Base-by-base conservation (phyloP, 768 basidiomycete genomes). In the Clavaria fumosa region DNA sequence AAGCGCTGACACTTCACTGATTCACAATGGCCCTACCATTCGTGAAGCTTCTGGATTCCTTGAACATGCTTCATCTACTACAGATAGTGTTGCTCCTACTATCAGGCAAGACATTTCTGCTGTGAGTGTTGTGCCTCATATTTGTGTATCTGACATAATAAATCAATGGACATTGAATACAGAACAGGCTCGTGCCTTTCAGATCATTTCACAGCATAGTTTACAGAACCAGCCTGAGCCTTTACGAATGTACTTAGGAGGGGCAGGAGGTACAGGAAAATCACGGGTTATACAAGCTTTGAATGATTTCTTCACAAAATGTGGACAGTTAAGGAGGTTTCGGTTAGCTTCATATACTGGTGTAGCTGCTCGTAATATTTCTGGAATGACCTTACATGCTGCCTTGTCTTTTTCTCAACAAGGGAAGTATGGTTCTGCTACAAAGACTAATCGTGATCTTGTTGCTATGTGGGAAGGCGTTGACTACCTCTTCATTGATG, bases 191-290 rank as follows among this genome's bases (percentile, higher is more conserved):
- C 37, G 39, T 6, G 61, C 58, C 11, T 61, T 63, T 26, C 10
- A 37, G 5, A 50, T 60, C 5, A 49, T 66, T 6, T 44, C 48
- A 5, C 26, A 51, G 0, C 59, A 63, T 31, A 46, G 43, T 22
- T 10, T 46, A 4, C 18, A 40, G 5, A 19, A 9, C 6, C 10
- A 46, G 4, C 14, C 33, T 2, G 31, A 45, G 5, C 54, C 49
- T 3, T 38, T 64, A 3, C 36, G 47, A 0, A 59, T 66, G 60
- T 58, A 53, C 17, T 9, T 67, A 0, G 47, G 45, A 2, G 65
- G 64, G 0, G 38, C 62, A 1, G 63, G 59, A 4, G 64, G 65
- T 1, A 66, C 64, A 1, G 64, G 66, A 0, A 69, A 67, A 47
- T 59, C 58, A 0, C 37, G 52, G 11, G 59, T 66, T 2, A 56